These are phyloP conservation scores for Sorghum bicolor DNA, from an alignment of 176 grass and related monocot genomes.

Conservation along the genomic window Sorghum_bicolor_NCBIv3 NC_012870.2:49924501-49925000, in stretches of 20 bases:
- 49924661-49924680: slow-evolving; percentile 82
- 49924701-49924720: slow-evolving; percentile 72
- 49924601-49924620: slow-evolving; percentile 56
- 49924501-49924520: slow-evolving; percentile 54
- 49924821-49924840: slow-evolving; percentile 67
- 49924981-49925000: slow-evolving; percentile 47
- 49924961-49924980: slow-evolving; percentile 62
- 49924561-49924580: slow-evolving; percentile 57
- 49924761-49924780: slow-evolving; percentile 23
- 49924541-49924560: slow-evolving; percentile 85
- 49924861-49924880: slow-evolving; percentile 35
- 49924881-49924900: slow-evolving; percentile 51
- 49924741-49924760: slow-evolving; percentile 60
- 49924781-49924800: slow-evolving; percentile 64
- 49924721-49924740: slow-evolving; percentile 75
- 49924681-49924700: slow-evolving; percentile 82
- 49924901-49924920: slow-evolving; percentile 72
- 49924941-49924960: slow-evolving; percentile 45
- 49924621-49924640: slow-evolving; percentile 83
- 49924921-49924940: slow-evolving; percentile 79
- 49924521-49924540: slow-evolving; percentile 67
- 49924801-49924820: slow-evolving; percentile 76
- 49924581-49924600: slow-evolving; percentile 47
- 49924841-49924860: slow-evolving; percentile 58
- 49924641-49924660: slow-evolving; percentile 91